Conservation (phyloP, 2,329 filamentous ascomycete genomes). For the Beauveria australis region DNA sequence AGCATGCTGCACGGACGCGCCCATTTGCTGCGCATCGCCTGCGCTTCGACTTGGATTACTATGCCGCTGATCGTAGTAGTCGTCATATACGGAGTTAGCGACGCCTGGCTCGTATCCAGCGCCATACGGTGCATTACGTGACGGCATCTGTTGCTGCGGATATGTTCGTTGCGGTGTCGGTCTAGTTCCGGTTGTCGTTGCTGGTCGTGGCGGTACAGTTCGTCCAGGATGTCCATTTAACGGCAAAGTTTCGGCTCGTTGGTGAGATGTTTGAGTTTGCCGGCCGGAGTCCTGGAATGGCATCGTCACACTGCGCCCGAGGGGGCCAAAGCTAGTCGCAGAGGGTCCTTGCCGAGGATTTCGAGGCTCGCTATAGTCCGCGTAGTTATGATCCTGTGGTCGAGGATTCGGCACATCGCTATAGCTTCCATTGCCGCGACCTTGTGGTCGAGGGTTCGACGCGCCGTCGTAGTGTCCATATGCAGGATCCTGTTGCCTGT, state of each 20-base stretch:
- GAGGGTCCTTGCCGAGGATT: slow-evolving; percentile 19
- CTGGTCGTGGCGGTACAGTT: slow-evolving; percentile 42
- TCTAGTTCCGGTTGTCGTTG: slow-evolving; percentile 45
- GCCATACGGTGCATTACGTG: slow-evolving; percentile 8
- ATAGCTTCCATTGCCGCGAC: not conserved
- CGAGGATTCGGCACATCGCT: not conserved
- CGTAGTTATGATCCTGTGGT: slow-evolving; percentile 19
- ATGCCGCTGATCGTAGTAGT: slow-evolving; percentile 18
- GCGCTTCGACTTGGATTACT: slow-evolving; percentile 19
- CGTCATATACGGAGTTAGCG: slow-evolving; percentile 15
- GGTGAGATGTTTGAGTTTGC: slow-evolving; percentile 23
- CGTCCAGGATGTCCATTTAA: slow-evolving; percentile 38
- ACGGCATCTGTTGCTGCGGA: slow-evolving; percentile 15
- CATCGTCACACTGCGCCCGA: slow-evolving; percentile 55
- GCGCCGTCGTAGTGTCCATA: slow-evolving; percentile 11
- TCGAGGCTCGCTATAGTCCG: slow-evolving; percentile 14
- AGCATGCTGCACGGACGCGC: slow-evolving; percentile 15
- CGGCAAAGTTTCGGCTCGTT: slow-evolving; percentile 36
- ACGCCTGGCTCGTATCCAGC: slow-evolving; percentile 4
- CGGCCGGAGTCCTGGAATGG: slow-evolving; percentile 39
- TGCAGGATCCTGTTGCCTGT: slow-evolving; percentile 17
- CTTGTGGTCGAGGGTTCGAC: not conserved
- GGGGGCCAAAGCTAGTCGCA: slow-evolving; percentile 39
- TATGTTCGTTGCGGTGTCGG: slow-evolving; percentile 10
- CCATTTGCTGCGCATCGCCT: not conserved